Evolutionary conservation across 2,329 filamentous ascomycete species (phyloP), one percentile per base, ranked within the genome.

Genomic region (Coniochaeta sp.): DNA sequence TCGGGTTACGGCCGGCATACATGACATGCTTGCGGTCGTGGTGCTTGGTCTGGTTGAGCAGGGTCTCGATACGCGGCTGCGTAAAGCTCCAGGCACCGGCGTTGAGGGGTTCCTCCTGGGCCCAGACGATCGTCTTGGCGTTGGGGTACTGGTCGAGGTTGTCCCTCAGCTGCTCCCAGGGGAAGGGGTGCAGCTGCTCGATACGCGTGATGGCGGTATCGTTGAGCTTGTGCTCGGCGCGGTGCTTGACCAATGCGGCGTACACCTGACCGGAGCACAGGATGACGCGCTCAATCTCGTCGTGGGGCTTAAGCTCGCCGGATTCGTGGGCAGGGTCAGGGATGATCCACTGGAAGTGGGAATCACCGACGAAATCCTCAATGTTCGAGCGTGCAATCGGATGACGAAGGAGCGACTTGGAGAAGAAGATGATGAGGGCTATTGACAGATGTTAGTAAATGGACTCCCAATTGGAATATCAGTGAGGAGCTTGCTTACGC

Each of bases 181-280:
- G 95, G 90, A 99, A 99, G 70, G 95, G 95, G 80, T 99, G 93
- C 63, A 99, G 85, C 79, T 99, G 95, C 81, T 99, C 95, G 67
- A 99, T 86, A 72, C 95, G 92, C 24, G 93, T 97, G 73, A 99
- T 89, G 71, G 93, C 95, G 22, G 93, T 90, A 73, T 97, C 89
- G 76, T 92, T 91, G 73, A 96, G 85, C 66, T 89, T 88, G 73
- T 96, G 89, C 64, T 91, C 84, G 68, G 89, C 86, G 69, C 95
- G 92, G 83, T 97, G 87, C 81, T 98, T 98, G 79, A 89, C 81
- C 52, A 99, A 86, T 26, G 92, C 88, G 58, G 89, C 87, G 77
- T 93, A 99, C 61, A 98, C 93, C 79, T 99, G 95, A 67, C 95
- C 95, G 62, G 89, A 87, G 83, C 95, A 99, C 69, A 99, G 81